Percentiles rank a stretch among this genome's conserved stretches.
These are phyloP conservation scores for Penicillium sp. DNA, from an alignment of 2,329 filamentous ascomycete genomes.

Conservation along the genomic window DNA sequence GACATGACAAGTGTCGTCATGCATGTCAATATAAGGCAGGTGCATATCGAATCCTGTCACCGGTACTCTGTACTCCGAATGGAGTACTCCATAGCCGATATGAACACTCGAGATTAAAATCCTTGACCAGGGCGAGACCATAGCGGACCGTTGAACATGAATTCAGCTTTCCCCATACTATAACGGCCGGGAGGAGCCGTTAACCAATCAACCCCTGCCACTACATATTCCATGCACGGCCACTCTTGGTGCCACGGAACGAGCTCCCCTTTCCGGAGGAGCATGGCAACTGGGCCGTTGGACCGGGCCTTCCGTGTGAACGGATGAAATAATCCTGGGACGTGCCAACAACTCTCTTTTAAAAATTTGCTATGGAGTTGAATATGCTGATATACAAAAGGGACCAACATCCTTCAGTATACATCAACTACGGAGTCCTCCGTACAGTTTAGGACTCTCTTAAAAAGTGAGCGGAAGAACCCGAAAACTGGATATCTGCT, in stretches of 20 bases:
- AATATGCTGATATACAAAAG: not conserved
- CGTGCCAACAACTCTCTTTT: too few relatives aligned
- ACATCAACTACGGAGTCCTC: not conserved
- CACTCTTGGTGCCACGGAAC: not conserved
- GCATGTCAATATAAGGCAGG: not conserved
- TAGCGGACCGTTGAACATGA: constrained; percentile 16
- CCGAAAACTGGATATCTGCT: not conserved
- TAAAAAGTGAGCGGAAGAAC: not conserved
- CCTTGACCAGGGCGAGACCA: constrained; percentile 11
- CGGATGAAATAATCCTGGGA: not conserved
- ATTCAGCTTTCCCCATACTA: constrained; percentile 12
- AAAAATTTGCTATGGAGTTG: not conserved
- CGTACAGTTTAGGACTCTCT: not conserved
- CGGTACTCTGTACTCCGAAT: not conserved
- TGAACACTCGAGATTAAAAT: not conserved
- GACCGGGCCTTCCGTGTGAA: constrained; percentile 8
- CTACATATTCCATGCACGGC: not conserved
- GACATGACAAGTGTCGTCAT: not conserved
- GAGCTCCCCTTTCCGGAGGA: not conserved
- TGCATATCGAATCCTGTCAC: not conserved
- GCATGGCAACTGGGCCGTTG: not conserved
- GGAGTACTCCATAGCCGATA: not conserved
- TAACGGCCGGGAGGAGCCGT: constrained; percentile 25
- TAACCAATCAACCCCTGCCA: constrained; percentile 1
- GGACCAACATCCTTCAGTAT: not conserved